phyloP scores from a whole-genome alignment of 2,329 filamentous ascomycete genomes.

The Trichoderma sp. region DNA sequence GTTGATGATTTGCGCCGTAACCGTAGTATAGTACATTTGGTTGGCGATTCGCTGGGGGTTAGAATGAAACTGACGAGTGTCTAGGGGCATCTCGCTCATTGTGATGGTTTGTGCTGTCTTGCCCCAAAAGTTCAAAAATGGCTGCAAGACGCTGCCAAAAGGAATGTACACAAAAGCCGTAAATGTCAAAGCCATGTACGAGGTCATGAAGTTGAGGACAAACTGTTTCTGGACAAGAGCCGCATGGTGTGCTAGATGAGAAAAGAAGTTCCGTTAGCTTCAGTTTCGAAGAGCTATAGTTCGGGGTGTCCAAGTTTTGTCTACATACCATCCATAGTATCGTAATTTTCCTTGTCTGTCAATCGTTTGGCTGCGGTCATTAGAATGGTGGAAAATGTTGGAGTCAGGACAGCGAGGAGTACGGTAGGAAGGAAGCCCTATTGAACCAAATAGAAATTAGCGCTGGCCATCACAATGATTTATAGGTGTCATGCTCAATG shows the following conservation, averaged over 20 bases:
- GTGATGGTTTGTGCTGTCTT: conserved; percentile 74
- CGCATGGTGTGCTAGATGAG: conserved; percentile 67
- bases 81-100: conserved; percentile 72
- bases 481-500: neutral
- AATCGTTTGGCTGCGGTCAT: conserved; percentile 76
- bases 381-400: conserved; percentile 74
- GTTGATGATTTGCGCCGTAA: conserved; percentile 90
- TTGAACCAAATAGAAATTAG: conserved; percentile 29
- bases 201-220: conserved; percentile 94
- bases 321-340: conserved; percentile 70
- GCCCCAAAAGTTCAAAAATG: conserved; percentile 82
- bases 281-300: fast-evolving
- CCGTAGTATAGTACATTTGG: conserved; percentile 94
- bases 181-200: conserved; percentile 88
- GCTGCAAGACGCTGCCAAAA: conserved; percentile 81
- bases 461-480: neutral
- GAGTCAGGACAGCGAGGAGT: conserved; percentile 80
- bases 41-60: conserved; percentile 82
- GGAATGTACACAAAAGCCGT: conserved; percentile 95
- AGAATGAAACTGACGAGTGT: conserved; percentile 71
- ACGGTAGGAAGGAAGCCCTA: conserved; percentile 87
- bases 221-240: conserved; percentile 92
- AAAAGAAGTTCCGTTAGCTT: neutral
- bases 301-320: fast-evolving
- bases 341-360: conserved; percentile 88